Conservation (phyloP, 176 grass and related monocot genomes). For the Oryza glumipatula region DNA sequence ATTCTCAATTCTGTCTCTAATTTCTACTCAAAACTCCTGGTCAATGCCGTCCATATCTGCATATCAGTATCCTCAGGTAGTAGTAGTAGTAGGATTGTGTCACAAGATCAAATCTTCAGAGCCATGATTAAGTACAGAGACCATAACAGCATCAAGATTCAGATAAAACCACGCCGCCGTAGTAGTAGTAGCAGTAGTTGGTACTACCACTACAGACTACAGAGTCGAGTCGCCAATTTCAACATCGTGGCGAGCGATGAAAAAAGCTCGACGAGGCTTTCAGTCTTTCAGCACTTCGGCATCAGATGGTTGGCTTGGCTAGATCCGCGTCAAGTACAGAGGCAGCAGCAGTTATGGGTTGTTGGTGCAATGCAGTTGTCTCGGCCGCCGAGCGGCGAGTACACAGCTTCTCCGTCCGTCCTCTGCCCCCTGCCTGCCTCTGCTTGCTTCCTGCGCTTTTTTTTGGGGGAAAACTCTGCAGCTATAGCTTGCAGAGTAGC, state of each 20-base stretch:
- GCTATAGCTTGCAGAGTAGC: neutral
- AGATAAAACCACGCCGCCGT: neutral
- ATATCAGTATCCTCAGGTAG: neutral
- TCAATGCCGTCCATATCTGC: neutral
- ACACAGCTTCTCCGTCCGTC: constrained; percentile 3
- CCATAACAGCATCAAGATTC: neutral
- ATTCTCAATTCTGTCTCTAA: neutral
- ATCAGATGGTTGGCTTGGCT: neutral
- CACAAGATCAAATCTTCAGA: neutral
- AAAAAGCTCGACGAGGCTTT: neutral
- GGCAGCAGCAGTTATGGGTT: neutral
- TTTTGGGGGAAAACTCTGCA: neutral
- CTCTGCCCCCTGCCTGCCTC: neutral
- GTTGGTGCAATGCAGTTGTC: constrained; percentile 26
- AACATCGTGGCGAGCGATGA: neutral
- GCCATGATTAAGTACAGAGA: neutral
- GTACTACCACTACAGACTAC: too few relatives aligned
- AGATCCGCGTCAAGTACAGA: neutral
- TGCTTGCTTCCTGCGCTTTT: neutral
- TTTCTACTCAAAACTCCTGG: neutral
- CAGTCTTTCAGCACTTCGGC: neutral
- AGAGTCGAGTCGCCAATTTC: neutral
- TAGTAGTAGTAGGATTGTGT: neutral
- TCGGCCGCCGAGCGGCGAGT: constrained; percentile 15
- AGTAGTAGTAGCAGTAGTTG: neutral